Base-by-base conservation (phyloP, 305 asterid species). In the Nicotiana rustica region DNA sequence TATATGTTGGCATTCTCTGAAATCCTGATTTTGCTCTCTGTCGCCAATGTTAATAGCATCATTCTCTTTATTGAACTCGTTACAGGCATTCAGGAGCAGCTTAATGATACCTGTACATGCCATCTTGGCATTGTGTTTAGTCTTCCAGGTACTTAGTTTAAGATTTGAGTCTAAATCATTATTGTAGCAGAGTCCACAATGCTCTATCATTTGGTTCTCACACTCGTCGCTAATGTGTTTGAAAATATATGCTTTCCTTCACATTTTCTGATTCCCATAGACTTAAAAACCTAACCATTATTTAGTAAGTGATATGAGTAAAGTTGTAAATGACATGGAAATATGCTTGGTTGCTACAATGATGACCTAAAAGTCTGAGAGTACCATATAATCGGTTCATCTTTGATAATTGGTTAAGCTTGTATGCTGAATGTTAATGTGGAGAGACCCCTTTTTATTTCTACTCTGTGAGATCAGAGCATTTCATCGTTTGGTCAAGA, bases 101-200 rank as follows among this genome's bases (percentile, higher is more conserved):
- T 90, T 96, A 90, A 95, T 96, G 99, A 88, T 94, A 84, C 92
- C 98, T 18, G 71, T 90, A 77, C 99, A 96, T 85, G 88, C 59
- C 80, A 82, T 89, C 88, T 84, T 96, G 92, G 98, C 99, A 2
- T 71, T 85, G 66, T 86, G 93, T 82, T 87, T 96, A 88, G 82
- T 88, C 75, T 92, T 89, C 87, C 98, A 94, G 98, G 99, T 96
- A 91, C 70, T 75, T 25, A 7, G 64, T 73, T 73, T 73, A 19
- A 73, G 44, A 25, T 49, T 19, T 75, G 44, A 75, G 29, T 52
- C 79, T 8, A 25, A 8, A 14, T 49, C 62, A 25, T 75, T 62
- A 52, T 75, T 25, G 44, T 10, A 15, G 55, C 64, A 47, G 62
- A 33, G 21, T 12, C 15, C 49, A 15, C 15, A 14, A 14, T 52